phyloP scores from a whole-genome alignment of 768 basidiomycete species.

The Pleurotus tuoliensis region DNA sequence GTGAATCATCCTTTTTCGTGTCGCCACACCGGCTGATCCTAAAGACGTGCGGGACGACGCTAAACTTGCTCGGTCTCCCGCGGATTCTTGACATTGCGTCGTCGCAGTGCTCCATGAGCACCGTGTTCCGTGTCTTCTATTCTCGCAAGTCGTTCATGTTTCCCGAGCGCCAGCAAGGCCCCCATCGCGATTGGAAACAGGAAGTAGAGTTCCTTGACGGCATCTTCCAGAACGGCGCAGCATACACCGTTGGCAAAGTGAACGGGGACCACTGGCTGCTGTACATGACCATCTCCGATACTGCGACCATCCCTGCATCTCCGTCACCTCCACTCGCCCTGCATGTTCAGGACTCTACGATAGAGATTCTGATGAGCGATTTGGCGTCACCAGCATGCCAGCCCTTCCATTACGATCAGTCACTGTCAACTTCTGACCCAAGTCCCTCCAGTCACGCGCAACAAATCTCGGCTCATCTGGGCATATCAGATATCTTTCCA shows the following conservation, averaged over 20 bases:
- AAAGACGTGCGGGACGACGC: constrained; percentile 98
- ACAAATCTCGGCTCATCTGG: constrained; percentile 64
- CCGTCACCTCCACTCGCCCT: constrained; percentile 28
- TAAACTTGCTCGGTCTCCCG: constrained; percentile 92
- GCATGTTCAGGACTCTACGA: constrained; percentile 67
- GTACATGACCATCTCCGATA: constrained; percentile 65
- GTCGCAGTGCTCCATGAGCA: constrained; percentile 55
- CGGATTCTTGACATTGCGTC: constrained; percentile 93
- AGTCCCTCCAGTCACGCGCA: constrained; percentile 50
- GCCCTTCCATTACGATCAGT: constrained; percentile 61
- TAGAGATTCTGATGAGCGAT: constrained; percentile 97
- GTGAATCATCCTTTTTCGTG: constrained; percentile 96
- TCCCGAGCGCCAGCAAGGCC: constrained; percentile 90
- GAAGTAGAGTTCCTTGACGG: constrained; percentile 91
- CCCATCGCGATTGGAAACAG: constrained; percentile 90
- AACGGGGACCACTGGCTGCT: constrained; percentile 99
- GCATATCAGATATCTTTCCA: constrained; percentile 82
- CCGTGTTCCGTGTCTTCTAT: constrained; percentile 92
- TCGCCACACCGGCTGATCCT: constrained; percentile 94
- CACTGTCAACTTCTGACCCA: constrained; percentile 25
- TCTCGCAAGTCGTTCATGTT: constrained; percentile 99
- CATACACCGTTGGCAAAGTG: constrained; percentile 95
- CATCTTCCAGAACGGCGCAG: constrained; percentile 84
- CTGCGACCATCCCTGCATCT: constrained; percentile 3
- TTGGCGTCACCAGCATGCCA: constrained; percentile 71